phyloP scores from a whole-genome alignment of 1,284 basidiomycete species.

The Rhizoctonia solani region DNA sequence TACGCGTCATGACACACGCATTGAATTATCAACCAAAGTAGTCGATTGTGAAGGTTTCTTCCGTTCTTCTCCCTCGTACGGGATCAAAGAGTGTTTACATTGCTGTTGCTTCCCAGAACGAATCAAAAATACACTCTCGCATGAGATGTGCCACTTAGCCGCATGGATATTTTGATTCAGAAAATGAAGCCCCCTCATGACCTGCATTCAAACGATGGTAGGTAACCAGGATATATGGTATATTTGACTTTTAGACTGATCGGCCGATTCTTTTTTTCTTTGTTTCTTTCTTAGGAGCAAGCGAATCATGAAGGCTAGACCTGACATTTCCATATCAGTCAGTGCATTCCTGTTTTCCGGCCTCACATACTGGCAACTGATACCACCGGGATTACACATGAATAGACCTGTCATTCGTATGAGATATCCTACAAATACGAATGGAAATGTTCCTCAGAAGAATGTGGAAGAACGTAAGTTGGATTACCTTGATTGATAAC shows the following conservation, averaged over 20 bases:
- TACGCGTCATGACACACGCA: constrained; percentile 58
- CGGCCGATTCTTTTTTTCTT: too few species aligned
- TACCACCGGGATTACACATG: background rate
- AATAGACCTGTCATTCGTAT: constrained; percentile 74
- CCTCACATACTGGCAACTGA: background rate
- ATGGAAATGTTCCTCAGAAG: constrained; percentile 64
- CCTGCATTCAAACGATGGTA: constrained; percentile 71
- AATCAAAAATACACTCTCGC: constrained; percentile 75
- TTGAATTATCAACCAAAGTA: constrained; percentile 78
- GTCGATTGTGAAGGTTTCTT: constrained; percentile 68
- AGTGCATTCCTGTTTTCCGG: constrained; percentile 40
- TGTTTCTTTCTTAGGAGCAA: constrained; percentile 56
- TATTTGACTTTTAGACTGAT: background rate
- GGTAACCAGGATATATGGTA: constrained; percentile 39
- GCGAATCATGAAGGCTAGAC: constrained; percentile 62
- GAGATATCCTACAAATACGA: constrained; percentile 75
- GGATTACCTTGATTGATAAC: constrained; percentile 1
- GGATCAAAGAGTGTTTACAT: too few species aligned
- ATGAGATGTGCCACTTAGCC: constrained; percentile 88
- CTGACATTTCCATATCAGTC: constrained; percentile 75
- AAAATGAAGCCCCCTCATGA: constrained; percentile 69
- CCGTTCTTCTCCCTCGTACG: background rate
- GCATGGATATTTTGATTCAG: constrained; percentile 75
- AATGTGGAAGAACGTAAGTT: constrained; percentile 66
- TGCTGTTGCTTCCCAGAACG: constrained; percentile 54